Evolutionary conservation across 768 basidiomycete genomes (phyloP), one percentile per base, ranked within the genome.

Genomic region (Lactifluus rugatus): DNA sequence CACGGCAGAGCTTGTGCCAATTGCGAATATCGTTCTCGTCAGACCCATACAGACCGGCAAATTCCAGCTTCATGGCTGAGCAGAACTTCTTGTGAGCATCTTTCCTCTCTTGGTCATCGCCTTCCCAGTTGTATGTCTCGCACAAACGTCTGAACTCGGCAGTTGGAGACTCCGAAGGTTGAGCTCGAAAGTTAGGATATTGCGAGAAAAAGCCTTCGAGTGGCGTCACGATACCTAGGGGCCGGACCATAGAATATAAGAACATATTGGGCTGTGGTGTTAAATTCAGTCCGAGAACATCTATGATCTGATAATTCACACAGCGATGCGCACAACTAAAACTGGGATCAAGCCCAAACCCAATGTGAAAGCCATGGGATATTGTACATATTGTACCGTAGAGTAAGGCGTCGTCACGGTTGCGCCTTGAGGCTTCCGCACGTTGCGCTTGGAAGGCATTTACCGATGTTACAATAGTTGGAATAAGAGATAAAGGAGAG

Each of bases 11-110:
- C 44, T 25, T 44, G 34, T 55, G 19, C 64, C 64, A 65, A 14
- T 57, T 53, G 13, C 25, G 16, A 11, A 67, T 55, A 34, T 60
- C 44, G 2, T 64, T 39, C 31, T 39, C 63, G 17, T 62, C 48
- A 14, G 58, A 57, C 19, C 67, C 67, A 52, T 64, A 68, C n/a
- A 56, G 58, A 9, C 17, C 13, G 28, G 56, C 50, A 49, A 66
- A 67, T 16, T 67, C 60, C 25, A 2, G 5, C 32, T 48, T 60
- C 36, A 67, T 46, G 11, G 63, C 62, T 7, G 16, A 2, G 8
- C 48, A n/a, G 48, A 66, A 55, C 5, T 7, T 16, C 0, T 21
- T 3, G 25, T 50, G 49, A 4, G 57, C 61, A 2, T 10, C 14
- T 17, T 54, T 5, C 21, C 14, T 34, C 37, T 42, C 25, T 5